These are phyloP conservation scores for Gnaphalium uliginosum DNA, from an alignment of 129 eudicot genomes.

Conservation along the genomic window DNA sequence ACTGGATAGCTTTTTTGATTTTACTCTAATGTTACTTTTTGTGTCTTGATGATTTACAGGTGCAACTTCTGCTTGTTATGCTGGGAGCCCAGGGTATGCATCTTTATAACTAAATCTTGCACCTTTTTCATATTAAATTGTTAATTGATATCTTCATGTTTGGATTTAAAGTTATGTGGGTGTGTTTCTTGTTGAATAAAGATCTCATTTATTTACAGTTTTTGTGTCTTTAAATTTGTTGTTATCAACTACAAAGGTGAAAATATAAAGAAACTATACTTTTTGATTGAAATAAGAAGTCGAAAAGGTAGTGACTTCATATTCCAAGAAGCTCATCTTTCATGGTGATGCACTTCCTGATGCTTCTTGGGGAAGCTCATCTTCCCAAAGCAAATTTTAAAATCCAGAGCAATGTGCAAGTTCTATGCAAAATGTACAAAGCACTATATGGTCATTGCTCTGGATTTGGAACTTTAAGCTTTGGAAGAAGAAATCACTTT, in stretches of 20 bases:
- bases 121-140: neutral
- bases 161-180: constrained; percentile 27
- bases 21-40: neutral
- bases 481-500: constrained; percentile 13
- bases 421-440: constrained; percentile 20
- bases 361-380: constrained; percentile 23
- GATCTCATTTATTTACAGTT: constrained; percentile 6
- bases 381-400: constrained; percentile 14
- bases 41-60: constrained; percentile 46
- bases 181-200: constrained; percentile 33
- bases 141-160: constrained; percentile 10
- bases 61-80: constrained; percentile 53
- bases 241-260: constrained; percentile 26
- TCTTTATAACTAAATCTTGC: constrained; percentile 39
- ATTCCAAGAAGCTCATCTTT: constrained; percentile 35
- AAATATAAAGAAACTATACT: constrained; percentile 25
- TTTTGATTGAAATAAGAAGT: constrained; percentile 31
- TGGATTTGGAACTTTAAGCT: constrained; percentile 21
- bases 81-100: constrained; percentile 56
- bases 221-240: constrained; percentile 12
- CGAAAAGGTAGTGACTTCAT: constrained; percentile 22
- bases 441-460: constrained; percentile 5
- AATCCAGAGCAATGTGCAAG: constrained; percentile 17
- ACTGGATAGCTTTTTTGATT: neutral
- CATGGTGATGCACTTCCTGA: constrained; percentile 35